Evolutionary conservation across 1,284 basidiomycete species (phyloP), one percentile per base, ranked within the genome.

Genomic region (Bjerkandera adusta): DNA sequence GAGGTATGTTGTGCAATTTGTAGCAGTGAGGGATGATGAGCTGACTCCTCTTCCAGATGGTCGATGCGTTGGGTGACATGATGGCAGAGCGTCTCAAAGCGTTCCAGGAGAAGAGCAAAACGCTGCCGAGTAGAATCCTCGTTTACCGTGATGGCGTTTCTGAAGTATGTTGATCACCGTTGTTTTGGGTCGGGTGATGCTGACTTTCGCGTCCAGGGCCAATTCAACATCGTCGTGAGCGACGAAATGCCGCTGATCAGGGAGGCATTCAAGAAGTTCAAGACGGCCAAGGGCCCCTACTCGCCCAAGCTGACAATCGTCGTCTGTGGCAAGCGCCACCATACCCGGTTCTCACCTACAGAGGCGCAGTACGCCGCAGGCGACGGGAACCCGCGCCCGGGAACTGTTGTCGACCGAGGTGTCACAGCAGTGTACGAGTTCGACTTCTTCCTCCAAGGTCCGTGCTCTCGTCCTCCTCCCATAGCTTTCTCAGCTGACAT

Each of bases 81-180:
- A 83, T 88, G 72, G 51, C 70, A 8, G 81, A 83, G 43, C 74
- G 89, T 1, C 60, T 92, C 24, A 62, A 67, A 5, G 61, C 76
- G 12, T 90, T 77, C 70, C 59, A 68, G 46, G 50, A 54, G 18
- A 72, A 58, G 51, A 84, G 75, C 49, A 61, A 61, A 16, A 55
- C 43, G 1, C 69, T 88, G 7, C 89, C 85, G 0, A 55, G 69
- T 3, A 77, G 86, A 12, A 65, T 92, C 38, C 58, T 92, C 6
- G 81, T 91, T 1, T 92, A 87, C 60, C 79, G 88, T 13, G 86
- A 87, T 59, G 88, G 86, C 42, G 85, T 89, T 12, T 86, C 85
- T 2, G 85, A 89, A 66, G 83, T 82, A 49, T 24, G 63, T 51
- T 37, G 12, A 21, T 33, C 34, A 18, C 11, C n/a, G 12, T 18